Percentiles rank a stretch among this genome's conserved stretches.
phyloP scores from a whole-genome alignment of 2,329 filamentous ascomycete genomes.

The Gnomoniopsis smithogilvyi region DNA sequence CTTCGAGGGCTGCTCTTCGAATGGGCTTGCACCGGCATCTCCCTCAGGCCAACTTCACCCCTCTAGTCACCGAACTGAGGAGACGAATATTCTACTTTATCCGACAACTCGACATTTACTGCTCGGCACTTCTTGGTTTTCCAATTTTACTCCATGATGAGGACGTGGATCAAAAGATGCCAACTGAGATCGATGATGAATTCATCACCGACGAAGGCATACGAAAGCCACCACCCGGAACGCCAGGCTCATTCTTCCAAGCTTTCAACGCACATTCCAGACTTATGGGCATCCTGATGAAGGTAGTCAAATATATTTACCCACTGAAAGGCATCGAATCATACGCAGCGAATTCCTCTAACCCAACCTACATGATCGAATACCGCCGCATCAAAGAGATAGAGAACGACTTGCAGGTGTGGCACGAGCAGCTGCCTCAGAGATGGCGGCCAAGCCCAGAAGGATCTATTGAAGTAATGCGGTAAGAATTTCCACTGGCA shows the following conservation, averaged over 20 bases:
- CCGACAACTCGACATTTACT: constrained; percentile 68
- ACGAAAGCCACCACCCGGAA: constrained; percentile 50
- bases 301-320: constrained; percentile 64
- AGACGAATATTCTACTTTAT: constrained; percentile 66
- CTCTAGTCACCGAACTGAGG: constrained; percentile 62
- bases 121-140: constrained; percentile 65
- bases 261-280: constrained; percentile 65
- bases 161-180: constrained; percentile 65
- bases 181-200: constrained; percentile 64
- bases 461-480: constrained; percentile 68
- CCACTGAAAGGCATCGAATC: constrained; percentile 57
- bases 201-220: constrained; percentile 61
- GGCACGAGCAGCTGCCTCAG: constrained; percentile 67
- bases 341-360: constrained; percentile 31
- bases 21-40: constrained; percentile 76
- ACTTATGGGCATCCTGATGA: constrained; percentile 61
- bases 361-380: constrained; percentile 59
- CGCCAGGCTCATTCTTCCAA: constrained; percentile 54
- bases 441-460: constrained; percentile 78
- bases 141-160: constrained; percentile 61
- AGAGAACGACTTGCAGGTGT: constrained; percentile 59
- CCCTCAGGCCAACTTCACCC: constrained; percentile 57
- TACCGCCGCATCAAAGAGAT: constrained; percentile 62
- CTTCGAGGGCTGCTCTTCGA: constrained; percentile 69
- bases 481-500: constrained; percentile 52